Base-by-base conservation (phyloP, 2,329 filamentous ascomycete species). In the Aspergillus aculeatus region DNA sequence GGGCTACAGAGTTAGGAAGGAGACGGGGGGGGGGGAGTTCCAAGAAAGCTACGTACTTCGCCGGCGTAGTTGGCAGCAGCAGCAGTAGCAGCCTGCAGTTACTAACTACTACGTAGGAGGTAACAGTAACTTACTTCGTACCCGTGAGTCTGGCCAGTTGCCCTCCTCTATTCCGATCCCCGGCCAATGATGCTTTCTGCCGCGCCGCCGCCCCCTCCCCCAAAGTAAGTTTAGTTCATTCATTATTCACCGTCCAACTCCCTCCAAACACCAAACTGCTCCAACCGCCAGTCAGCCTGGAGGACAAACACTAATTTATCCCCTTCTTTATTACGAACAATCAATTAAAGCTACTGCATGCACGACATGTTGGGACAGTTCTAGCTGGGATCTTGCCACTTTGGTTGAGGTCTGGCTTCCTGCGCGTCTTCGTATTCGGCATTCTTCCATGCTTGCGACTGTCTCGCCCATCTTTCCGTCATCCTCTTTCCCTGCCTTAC, bases 401-500 rank as follows among this genome's bases (percentile, higher is more conserved):
- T 47, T 44, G 53, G 52, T 47, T 41, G 47, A 48, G 54, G 29
- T 21, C 50, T 24, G 54, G 50, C 26, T 49, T 47, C 50, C 38
- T 48, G 16, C 38, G 38, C 38, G n/a, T 19, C 16, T 44, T 44
- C 38, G 38, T 47, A 47, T 54, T 38, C 47, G 50, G 50, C 52
- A n/a, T 47, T 11, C n/a, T 26, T 53, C 23, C 35, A 69, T 69
- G 62, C 50, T 64, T 54, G 61, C 63, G 47, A 61, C 38, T 47
- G 24, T 32, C 57, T 62, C 60, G 49, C 57, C 58, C 50, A 55
- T 51, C 53, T 21, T 32, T 60, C 56, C 56, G 41, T 63, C 53
- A 64, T 54, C 63, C 56, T 60, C 44, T 55, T 58, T 61, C 35
- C 50, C 50, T 57, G 47, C 49, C 55, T 57, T 10, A 29, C 7